Evolutionary conservation across 2,329 filamentous ascomycete species (phyloP).

Genomic region (Monilinia laxa): DNA sequence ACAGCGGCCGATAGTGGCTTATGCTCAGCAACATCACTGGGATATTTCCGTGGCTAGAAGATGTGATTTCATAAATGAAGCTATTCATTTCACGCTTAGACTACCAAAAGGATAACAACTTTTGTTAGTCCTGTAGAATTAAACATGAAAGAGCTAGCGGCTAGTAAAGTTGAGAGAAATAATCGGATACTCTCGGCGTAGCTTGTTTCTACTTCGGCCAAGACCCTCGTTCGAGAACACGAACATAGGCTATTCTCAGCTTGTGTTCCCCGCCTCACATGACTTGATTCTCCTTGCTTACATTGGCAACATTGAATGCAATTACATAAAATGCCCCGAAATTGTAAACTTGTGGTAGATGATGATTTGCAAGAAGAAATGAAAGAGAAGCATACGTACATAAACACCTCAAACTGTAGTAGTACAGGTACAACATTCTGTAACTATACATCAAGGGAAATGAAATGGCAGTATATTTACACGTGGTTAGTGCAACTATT

Average conservation of each 20-base stretch:
- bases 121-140: background rate
- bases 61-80: background rate
- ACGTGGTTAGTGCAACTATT: background rate
- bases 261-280: background rate
- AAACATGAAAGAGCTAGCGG: background rate
- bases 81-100: background rate
- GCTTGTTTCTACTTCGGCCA: constrained; percentile 10
- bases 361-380: background rate
- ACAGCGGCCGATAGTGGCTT: constrained; percentile 5
- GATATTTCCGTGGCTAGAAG: background rate
- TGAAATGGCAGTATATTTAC: background rate
- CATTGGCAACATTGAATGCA: background rate
- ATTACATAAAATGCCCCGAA: background rate
- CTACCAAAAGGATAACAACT: background rate
- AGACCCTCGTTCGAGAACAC: background rate
- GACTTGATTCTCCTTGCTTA: background rate
- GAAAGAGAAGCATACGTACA: background rate
- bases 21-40: background rate
- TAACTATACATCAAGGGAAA: background rate
- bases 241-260: constrained; percentile 2
- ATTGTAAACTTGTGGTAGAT: background rate
- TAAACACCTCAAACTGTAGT: background rate
- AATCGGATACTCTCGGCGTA: background rate
- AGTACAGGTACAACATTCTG: background rate
- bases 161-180: background rate